Percentiles rank a stretch among this genome's conserved stretches.
Evolutionary conservation across 2,329 filamentous ascomycete species (phyloP).

Genomic region (Scedosporium boydii): DNA sequence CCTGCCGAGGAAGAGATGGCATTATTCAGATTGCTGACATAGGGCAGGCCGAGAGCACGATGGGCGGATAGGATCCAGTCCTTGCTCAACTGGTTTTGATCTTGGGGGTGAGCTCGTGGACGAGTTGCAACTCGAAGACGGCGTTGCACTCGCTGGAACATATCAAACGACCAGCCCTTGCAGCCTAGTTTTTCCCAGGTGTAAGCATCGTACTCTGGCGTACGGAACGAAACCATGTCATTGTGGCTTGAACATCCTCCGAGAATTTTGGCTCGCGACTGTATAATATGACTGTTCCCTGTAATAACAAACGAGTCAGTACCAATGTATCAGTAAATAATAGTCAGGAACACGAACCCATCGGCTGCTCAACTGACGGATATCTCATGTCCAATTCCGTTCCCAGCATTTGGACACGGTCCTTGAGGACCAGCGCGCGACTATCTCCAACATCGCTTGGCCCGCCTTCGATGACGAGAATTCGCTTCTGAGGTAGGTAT

Average conservation of each 20-base stretch:
- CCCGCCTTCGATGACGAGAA: slow-evolving; percentile 79
- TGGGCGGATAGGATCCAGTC: slow-evolving; percentile 83
- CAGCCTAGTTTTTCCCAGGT: slow-evolving; percentile 77
- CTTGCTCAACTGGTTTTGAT: slow-evolving; percentile 84
- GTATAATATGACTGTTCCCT: slow-evolving; percentile 84
- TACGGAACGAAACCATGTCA: slow-evolving; percentile 85
- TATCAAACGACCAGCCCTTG: slow-evolving; percentile 79
- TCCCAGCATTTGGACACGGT: slow-evolving; percentile 78
- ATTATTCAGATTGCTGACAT: slow-evolving; percentile 79
- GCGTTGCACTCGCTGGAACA: slow-evolving; percentile 57
- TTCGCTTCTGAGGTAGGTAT: slow-evolving; percentile 72
- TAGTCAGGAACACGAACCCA: slow-evolving; percentile 17
- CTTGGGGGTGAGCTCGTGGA: slow-evolving; percentile 82
- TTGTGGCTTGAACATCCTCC: slow-evolving; percentile 92
- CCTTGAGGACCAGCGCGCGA: slow-evolving; percentile 73
- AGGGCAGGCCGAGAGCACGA: slow-evolving; percentile 66
- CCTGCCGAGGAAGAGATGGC: slow-evolving; percentile 67
- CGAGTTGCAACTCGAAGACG: slow-evolving; percentile 11
- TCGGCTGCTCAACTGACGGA: slow-evolving; percentile 80
- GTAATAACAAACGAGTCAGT: too few relatives aligned
- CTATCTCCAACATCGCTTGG: slow-evolving; percentile 86
- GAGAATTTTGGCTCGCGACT: slow-evolving; percentile 85
- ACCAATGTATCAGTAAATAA: too few relatives aligned
- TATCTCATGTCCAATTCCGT: slow-evolving; percentile 90
- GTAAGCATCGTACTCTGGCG: slow-evolving; percentile 80